Percentiles rank a stretch among this genome's conserved stretches.
Conservation (phyloP, 2,329 filamentous ascomycete species). For the Hypoxylon sp. region DNA sequence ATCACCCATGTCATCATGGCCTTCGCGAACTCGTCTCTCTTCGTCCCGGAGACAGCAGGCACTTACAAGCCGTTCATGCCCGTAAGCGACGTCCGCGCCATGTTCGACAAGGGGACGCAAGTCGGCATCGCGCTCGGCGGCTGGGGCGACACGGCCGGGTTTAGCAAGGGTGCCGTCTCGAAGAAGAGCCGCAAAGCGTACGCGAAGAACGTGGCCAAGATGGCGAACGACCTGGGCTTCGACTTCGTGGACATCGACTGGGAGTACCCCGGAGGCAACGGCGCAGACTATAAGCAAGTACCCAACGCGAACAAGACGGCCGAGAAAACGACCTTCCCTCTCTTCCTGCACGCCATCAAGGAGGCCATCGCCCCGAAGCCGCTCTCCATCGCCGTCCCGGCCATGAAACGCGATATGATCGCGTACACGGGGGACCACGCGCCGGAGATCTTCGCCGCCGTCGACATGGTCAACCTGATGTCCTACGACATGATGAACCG, state of each 20-base stretch:
- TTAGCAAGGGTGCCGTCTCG: constrained; percentile 68
- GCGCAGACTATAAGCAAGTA: constrained; percentile 75
- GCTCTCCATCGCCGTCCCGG: constrained; percentile 77
- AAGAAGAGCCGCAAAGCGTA: constrained; percentile 68
- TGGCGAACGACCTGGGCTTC: constrained; percentile 72
- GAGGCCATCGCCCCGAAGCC: constrained; percentile 69
- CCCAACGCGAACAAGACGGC: constrained; percentile 71
- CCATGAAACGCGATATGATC: constrained; percentile 73
- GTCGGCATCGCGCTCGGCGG: constrained; percentile 81
- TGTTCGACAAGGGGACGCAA: constrained; percentile 68
- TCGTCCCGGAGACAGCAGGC: constrained; percentile 24
- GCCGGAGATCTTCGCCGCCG: constrained; percentile 67
- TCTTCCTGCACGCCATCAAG: constrained; percentile 72
- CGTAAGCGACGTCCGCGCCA: constrained; percentile 62
- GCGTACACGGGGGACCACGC: constrained; percentile 71
- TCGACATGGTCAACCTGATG: constrained; percentile 80
- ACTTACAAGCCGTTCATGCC: constrained; percentile 64
- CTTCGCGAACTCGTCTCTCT: constrained; percentile 44
- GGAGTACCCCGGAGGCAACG: constrained; percentile 76
- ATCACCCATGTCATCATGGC: constrained; percentile 45
- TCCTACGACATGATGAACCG: constrained; percentile 80
- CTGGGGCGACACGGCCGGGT: constrained; percentile 78
- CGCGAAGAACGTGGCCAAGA: constrained; percentile 73
- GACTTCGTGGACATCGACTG: constrained; percentile 81
- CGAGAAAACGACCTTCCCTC: constrained; percentile 75